Percentiles rank a stretch among this genome's conserved stretches.
Conservation (phyloP, 495 filamentous ascomycete genomes). For the Chaetomium fimeti region DNA sequence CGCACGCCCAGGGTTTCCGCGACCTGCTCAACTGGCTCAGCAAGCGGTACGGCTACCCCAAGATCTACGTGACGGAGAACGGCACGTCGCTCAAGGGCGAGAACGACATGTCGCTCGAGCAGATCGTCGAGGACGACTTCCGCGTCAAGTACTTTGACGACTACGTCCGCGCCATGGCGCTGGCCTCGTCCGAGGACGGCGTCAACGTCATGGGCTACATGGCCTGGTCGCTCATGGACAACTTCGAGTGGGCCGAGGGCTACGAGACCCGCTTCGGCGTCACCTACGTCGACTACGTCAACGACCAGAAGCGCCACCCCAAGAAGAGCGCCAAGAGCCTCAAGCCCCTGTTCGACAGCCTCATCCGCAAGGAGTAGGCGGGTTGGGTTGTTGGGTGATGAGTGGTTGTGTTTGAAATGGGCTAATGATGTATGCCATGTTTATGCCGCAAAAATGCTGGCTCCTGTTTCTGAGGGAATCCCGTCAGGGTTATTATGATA, state of each 20-base stretch:
- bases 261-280: constrained; percentile 81
- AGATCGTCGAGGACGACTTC: constrained; percentile 73
- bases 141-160: constrained; percentile 69
- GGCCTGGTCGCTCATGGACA: constrained; percentile 80
- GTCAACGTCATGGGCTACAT: constrained; percentile 72
- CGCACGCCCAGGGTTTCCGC: constrained; percentile 68
- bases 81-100: constrained; percentile 75
- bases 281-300: constrained; percentile 72
- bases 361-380: constrained; percentile 50
- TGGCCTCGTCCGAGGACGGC: constrained; percentile 63
- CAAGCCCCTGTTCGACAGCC: constrained; percentile 59
- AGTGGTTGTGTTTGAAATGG: not conserved
- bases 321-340: constrained; percentile 75
- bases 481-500: constrained; percentile 8
- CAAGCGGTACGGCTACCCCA: constrained; percentile 68
- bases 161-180: constrained; percentile 70
- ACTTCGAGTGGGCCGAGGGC: constrained; percentile 72
- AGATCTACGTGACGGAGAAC: constrained; percentile 82
- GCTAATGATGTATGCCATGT: not conserved
- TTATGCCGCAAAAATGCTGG: constrained; percentile 2
- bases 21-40: constrained; percentile 76
- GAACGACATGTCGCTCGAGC: constrained; percentile 66
- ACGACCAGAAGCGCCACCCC: constrained; percentile 70
- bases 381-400: not conserved
- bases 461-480: constrained; percentile 13